These are phyloP conservation scores for Saccharomycopsis babjevae DNA, from an alignment of 805 yeast genomes.

Conservation along the genomic window DNA sequence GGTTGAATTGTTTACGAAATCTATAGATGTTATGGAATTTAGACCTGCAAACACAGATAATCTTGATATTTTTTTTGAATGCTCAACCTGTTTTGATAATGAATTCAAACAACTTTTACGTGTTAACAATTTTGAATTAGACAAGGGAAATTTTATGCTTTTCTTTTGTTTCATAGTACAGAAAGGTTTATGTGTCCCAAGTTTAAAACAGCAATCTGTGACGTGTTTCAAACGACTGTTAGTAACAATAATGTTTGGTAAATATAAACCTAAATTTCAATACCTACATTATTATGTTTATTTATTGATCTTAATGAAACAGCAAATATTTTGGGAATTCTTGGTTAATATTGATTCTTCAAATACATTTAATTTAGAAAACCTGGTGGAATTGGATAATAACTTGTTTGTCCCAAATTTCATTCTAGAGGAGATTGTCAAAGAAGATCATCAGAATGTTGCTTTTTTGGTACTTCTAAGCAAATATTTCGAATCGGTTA, in stretches of 20 bases:
- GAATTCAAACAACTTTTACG: neutral
- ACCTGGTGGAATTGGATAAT: neutral
- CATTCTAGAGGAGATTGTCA: slow-evolving; percentile 2
- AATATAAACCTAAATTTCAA: neutral
- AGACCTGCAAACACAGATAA: neutral
- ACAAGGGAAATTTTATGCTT: neutral
- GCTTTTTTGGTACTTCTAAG: neutral
- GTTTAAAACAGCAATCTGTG: neutral
- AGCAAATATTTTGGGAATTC: slow-evolving; percentile 2
- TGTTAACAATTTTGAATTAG: neutral
- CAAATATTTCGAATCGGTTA: neutral
- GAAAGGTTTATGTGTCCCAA: slow-evolving; percentile 1
- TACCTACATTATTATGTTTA: neutral
- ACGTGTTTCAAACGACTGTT: neutral
- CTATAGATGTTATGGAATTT: neutral
- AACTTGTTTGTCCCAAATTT: slow-evolving; percentile 2
- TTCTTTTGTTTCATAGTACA: neutral
- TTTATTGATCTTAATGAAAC: neutral
- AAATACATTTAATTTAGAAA: neutral
- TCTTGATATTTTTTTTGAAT: neutral
- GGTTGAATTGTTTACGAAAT: neutral
- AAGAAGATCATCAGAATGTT: neutral
- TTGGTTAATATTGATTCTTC: neutral
- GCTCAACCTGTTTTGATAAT: neutral
- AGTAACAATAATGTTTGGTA: neutral